Percentiles rank a stretch among this genome's conserved stretches.
phyloP scores from a whole-genome alignment of 139 green algal genomes.

The Chlamydomonas incerta region DNA sequence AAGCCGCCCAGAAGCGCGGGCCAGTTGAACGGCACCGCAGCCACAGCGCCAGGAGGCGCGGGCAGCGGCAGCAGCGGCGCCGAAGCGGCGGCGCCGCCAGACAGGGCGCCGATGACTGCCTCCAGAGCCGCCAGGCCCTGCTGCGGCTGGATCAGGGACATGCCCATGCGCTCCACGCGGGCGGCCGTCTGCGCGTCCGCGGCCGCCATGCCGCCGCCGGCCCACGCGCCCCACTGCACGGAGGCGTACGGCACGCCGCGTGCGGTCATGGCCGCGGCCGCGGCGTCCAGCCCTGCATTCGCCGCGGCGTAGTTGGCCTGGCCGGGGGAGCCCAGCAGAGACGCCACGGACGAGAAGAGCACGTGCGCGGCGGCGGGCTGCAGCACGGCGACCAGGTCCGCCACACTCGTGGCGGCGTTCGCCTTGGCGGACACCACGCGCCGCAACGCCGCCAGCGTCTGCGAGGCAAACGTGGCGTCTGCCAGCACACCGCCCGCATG shows the following conservation, averaged over 20 bases:
- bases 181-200: slow-evolving; percentile 64
- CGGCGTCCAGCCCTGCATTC: slow-evolving; percentile 79
- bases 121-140: slow-evolving; percentile 62
- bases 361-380: slow-evolving; percentile 49
- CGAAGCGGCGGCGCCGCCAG: not conserved
- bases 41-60: slow-evolving; percentile 1
- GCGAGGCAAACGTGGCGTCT: slow-evolving; percentile 65
- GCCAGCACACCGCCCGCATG: slow-evolving; percentile 75
- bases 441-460: slow-evolving; percentile 52
- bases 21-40: slow-evolving; percentile 65
- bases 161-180: slow-evolving; percentile 79
- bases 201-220: slow-evolving; percentile 85
- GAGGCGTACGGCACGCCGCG: slow-evolving; percentile 55
- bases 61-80: not conserved
- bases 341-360: slow-evolving; percentile 86
- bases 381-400: not conserved
- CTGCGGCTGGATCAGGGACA: slow-evolving; percentile 66
- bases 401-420: not conserved
- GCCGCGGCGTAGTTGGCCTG: slow-evolving; percentile 88
- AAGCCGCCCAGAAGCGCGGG: slow-evolving; percentile 52
- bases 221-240: slow-evolving; percentile 94
- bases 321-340: slow-evolving; percentile 84
- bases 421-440: slow-evolving; percentile 48
- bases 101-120: slow-evolving; percentile 35
- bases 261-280: not conserved